phyloP scores from a whole-genome alignment of 768 basidiomycete genomes.

The Xerocomellus amylosporus region DNA sequence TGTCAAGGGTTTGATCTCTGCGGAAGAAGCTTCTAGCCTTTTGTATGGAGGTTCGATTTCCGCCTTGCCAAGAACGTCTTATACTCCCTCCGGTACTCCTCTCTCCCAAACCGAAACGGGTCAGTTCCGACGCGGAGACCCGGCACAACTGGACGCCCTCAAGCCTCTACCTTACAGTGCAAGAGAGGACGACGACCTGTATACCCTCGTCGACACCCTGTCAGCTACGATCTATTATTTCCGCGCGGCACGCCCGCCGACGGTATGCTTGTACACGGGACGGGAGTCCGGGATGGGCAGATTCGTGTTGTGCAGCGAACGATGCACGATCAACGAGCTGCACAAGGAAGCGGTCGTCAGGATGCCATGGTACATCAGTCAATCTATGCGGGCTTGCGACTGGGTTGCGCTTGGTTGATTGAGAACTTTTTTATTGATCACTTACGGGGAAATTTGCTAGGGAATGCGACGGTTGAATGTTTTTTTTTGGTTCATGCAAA shows the following conservation, averaged over 20 bases:
- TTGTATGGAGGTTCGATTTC: constrained; percentile 14
- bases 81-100: constrained; percentile 19
- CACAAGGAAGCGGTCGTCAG: constrained; percentile 26
- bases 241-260: constrained; percentile 20
- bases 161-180: neutral
- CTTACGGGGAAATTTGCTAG: too few relatives aligned
- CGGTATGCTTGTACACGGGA: constrained; percentile 24
- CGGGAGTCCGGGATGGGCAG: constrained; percentile 21
- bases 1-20: constrained; percentile 27
- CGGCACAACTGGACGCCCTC: constrained; percentile 4
- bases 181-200: constrained; percentile 9
- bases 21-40: constrained; percentile 14
- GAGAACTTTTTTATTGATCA: too few relatives aligned
- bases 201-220: constrained; percentile 23
- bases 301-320: constrained; percentile 22
- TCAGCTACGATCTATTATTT: constrained; percentile 27
- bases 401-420: constrained; percentile 22
- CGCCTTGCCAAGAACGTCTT: constrained; percentile 10
- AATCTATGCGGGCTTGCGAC: constrained; percentile 20
- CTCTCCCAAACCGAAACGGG: constrained; percentile 7
- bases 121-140: constrained; percentile 18
- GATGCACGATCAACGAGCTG: constrained; percentile 19
- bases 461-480: too few relatives aligned
- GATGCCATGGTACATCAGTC: constrained; percentile 21
- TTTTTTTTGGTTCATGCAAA: too few relatives aligned